Evolutionary conservation across 441 rosid genomes (phyloP).

Genomic region (Daphne laureola): DNA sequence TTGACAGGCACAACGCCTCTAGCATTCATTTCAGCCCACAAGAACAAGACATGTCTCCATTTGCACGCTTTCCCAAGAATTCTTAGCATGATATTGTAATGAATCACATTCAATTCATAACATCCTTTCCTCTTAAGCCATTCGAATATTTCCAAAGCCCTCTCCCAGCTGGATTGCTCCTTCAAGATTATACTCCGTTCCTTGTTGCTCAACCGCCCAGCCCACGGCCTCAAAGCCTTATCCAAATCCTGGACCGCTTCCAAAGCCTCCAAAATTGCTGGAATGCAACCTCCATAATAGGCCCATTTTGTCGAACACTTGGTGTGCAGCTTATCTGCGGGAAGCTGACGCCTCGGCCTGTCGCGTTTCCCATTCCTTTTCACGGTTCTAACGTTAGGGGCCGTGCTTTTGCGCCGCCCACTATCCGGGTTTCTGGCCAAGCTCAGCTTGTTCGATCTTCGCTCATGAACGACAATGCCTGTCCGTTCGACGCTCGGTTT

Average conservation of each 20-base stretch:
- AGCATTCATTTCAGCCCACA: conserved; percentile 61
- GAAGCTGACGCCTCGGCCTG: background rate
- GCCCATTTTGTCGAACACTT: conserved; percentile 72
- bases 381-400: conserved; percentile 12
- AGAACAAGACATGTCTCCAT: conserved; percentile 48
- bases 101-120: conserved; percentile 75
- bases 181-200: conserved; percentile 80
- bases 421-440: conserved; percentile 27
- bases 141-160: conserved; percentile 76
- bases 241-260: conserved; percentile 50
- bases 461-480: conserved; percentile 19
- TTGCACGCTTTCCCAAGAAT: conserved; percentile 61
- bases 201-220: conserved; percentile 53
- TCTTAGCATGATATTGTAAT: conserved; percentile 74
- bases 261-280: conserved; percentile 57
- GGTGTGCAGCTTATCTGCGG: conserved; percentile 32
- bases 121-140: conserved; percentile 73
- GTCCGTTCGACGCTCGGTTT: conserved; percentile 17
- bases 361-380: conserved; percentile 13
- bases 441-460: conserved; percentile 15
- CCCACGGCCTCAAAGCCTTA: conserved; percentile 71
- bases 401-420: conserved; percentile 7
- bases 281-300: conserved; percentile 60
- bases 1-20: conserved; percentile 49
- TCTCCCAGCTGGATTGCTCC: conserved; percentile 74